These are phyloP conservation scores for Naganishia randhawae DNA, from an alignment of 768 basidiomycete genomes.

Conservation along the genomic window DNA sequence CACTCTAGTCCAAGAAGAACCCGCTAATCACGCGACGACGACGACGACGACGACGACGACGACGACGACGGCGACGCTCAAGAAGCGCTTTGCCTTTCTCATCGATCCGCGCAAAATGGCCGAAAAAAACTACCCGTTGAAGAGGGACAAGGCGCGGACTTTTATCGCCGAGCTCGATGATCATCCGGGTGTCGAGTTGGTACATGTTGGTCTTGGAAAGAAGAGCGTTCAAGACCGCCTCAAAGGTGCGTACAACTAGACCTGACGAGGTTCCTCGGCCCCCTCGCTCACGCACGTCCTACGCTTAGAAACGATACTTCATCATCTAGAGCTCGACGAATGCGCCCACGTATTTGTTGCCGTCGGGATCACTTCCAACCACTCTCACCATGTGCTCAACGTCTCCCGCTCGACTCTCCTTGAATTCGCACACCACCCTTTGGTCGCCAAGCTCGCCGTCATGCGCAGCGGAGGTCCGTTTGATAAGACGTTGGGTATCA, in stretches of 20 bases:
- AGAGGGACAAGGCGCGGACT: slow-evolving; percentile 16
- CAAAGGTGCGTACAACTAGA: background rate
- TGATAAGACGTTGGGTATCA: background rate
- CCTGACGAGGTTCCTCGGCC: background rate
- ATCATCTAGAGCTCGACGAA: slow-evolving; percentile 1
- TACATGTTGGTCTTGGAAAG: slow-evolving; percentile 6
- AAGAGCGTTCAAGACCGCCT: slow-evolving; percentile 4
- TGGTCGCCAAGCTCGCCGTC: background rate
- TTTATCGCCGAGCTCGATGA: slow-evolving; percentile 2
- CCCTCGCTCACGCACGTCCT: background rate
- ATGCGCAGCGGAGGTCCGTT: slow-evolving; percentile 14
- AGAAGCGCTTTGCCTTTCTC: slow-evolving; percentile 13
- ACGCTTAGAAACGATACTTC: background rate
- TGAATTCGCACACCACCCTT: background rate
- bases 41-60: background rate
- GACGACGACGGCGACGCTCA: background rate
- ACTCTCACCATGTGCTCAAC: background rate
- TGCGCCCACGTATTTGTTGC: slow-evolving; percentile 13
- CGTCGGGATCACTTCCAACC: slow-evolving; percentile 13
- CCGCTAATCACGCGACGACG: background rate
- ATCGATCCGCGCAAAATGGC: background rate
- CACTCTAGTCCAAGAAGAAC: background rate
- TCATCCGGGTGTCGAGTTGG: background rate
- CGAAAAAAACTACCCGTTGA: slow-evolving; percentile 11
- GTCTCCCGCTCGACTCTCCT: background rate